Base-by-base conservation (phyloP, 163 green algal genomes). In the Scenedesmus sp. region DNA sequence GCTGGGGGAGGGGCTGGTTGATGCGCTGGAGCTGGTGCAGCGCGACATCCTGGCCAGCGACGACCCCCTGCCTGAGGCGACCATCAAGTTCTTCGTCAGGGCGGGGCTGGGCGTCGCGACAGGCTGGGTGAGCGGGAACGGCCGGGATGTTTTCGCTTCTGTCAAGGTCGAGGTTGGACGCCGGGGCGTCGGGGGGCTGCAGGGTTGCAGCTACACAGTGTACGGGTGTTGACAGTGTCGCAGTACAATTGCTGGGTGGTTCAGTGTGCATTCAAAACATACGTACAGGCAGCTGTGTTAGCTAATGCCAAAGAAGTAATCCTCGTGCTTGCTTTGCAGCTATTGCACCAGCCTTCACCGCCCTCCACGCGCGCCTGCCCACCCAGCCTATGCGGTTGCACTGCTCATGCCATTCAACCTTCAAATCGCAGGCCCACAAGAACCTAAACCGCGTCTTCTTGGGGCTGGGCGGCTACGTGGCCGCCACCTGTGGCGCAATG, bases 71-170 rank as follows among this genome's bases (percentile, higher is more conserved):
- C 85, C 85, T 72, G 85, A 68, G 1, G 85, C 85, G 10, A 89
- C 85, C 1, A 83, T 89, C 68, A 89, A 89, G 85, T 89, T 89
- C 85, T 70, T 89, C 33, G 65, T 65, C 0, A 89, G 53, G 72
- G 85, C 85, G 3, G 85, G 43, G n/a, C 30, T 46, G 30, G 44
- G 85, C 1, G 85, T 89, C 22, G 85, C 70, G 33, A 89, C 70
- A 53, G 43, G 30, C 44, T 89, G 85, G 85, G 85, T 89, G 85
- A 83, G 85, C 46, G 35, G 1, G 30, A 40, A 12, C 12, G 37
- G 40, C 22, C 9, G 22, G 51, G 51, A 61, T 22, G 51, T 3
- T 83, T n/a, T n/a, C n/a, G 73, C 59, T 13, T 33, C 13, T 30
- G 53, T 65, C 53, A 65, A 24, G 18, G 53, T 65, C 15, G 7